These are phyloP conservation scores for Termitomyces sp. DNA, from an alignment of 768 basidiomycete genomes.

Conservation along the genomic window DNA sequence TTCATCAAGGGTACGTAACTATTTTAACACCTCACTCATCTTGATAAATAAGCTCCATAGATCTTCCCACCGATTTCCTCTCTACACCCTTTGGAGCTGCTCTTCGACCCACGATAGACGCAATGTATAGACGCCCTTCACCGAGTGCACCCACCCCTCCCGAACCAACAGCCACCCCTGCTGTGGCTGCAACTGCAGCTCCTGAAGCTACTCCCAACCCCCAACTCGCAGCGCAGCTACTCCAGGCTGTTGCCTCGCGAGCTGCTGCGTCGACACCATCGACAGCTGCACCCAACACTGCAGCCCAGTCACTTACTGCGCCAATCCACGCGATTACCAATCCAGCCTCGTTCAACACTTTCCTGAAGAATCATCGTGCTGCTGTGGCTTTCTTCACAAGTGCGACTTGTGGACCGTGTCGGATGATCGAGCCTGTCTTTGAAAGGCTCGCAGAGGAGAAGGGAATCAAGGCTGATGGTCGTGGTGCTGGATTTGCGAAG, in stretches of 20 bases:
- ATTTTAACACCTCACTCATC: background rate
- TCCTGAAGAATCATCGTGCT: constrained; percentile 63
- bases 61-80: constrained; percentile 78
- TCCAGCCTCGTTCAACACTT: constrained; percentile 61
- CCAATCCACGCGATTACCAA: constrained; percentile 76
- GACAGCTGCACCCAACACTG: constrained; percentile 15
- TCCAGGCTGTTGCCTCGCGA: constrained; percentile 54
- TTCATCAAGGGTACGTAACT: constrained; percentile 67
- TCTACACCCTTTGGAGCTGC: constrained; percentile 86
- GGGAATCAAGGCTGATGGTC: constrained; percentile 30
- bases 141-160: constrained; percentile 35
- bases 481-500: constrained; percentile 76
- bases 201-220: constrained; percentile 37
- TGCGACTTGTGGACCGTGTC: constrained; percentile 72
- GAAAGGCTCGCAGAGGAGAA: constrained; percentile 72
- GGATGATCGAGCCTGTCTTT: constrained; percentile 80
- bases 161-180: constrained; percentile 19
- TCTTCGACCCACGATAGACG: constrained; percentile 86
- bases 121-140: constrained; percentile 71
- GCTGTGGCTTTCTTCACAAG: constrained; percentile 83
- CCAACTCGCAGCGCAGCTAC: constrained; percentile 46
- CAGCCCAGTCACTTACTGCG: constrained; percentile 49
- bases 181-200: constrained; percentile 13
- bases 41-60: constrained; percentile 29
- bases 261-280: constrained; percentile 24